Base-by-base conservation (phyloP, 75 land plant species). In the Larix kaempferi region DNA sequence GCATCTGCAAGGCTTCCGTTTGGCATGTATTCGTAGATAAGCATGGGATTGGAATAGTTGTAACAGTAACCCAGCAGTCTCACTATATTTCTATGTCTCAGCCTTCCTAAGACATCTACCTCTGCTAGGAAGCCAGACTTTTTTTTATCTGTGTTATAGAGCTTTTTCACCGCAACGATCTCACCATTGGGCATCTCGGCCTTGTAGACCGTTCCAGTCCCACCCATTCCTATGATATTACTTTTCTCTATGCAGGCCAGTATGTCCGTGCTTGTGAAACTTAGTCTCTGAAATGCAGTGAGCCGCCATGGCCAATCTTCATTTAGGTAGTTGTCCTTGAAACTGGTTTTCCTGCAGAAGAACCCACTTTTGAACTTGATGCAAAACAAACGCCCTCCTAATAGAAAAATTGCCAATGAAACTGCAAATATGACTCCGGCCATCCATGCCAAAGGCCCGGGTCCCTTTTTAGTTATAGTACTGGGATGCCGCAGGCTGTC, bases 121-220 rank as follows among this genome's bases (percentile, higher is more conserved):
- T 93, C 95, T 17, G 85, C 86, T 0, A 82, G 83, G 65, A 91
- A 77, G 65, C 84, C 88, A 17, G 57, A 49, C 23, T 79, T 83
- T 35, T 49, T 29, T 35, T 71, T 25, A 58, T 80, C 77, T 1
- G 89, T 75, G 25, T 80, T 81, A 85, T 87, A 87, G 14, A 93
- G 84, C 79, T 84, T 93, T 84, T 93, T 93, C 22, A 93, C 91
- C 3, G 95, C 95, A 6, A 93, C 89, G 37, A 80, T 79, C 8
- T 74, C 77, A 11, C 82, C 49, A 13, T 77, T 74, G 23, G 81
- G 85, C 74, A 93, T 83, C 81, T 89, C 86, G 3, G 94, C 95
- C 83, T 87, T 89, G 82, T 93, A 93, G n/a, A 93, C 95, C 14
- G 82, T 79, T 33, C 95, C 93, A 2, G 95, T 82, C 39, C 94